Percentiles rank a stretch among this genome's conserved stretches.
Evolutionary conservation across 1,139 yeast genomes (phyloP).

Genomic region (Kurtzmaniella quercitrusa): DNA sequence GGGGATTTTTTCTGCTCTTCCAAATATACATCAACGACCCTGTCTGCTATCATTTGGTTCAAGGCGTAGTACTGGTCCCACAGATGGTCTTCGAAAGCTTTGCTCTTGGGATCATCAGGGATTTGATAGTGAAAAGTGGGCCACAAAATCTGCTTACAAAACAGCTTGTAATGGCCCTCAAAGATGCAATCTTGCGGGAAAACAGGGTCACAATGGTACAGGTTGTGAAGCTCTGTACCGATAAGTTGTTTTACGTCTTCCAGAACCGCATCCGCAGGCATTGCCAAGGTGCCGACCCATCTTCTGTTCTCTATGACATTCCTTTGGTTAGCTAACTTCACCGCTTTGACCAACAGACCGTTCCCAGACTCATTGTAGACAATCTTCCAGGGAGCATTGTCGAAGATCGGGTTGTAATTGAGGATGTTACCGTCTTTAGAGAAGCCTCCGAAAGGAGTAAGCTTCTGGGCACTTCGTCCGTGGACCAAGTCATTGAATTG

Average conservation of each 20-base stretch:
- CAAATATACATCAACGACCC: conserved; percentile 58
- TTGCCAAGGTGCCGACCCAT: conserved; percentile 90
- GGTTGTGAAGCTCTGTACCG: conserved; percentile 35
- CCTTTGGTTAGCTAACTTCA: conserved; percentile 55
- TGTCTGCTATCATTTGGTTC: conserved; percentile 78
- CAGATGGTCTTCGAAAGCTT: conserved; percentile 92
- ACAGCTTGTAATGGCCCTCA: conserved; percentile 85
- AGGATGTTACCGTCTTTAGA: conserved; percentile 48
- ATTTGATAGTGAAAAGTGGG: conserved; percentile 95
- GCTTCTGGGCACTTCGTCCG: conserved; percentile 24
- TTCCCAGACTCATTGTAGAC: conserved; percentile 74
- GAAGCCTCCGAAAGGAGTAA: conserved; percentile 78
- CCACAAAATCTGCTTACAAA: conserved; percentile 93
- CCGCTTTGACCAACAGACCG: conserved; percentile 83
- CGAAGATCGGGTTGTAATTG: conserved; percentile 54
- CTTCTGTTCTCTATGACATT: conserved; percentile 44
- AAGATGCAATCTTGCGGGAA: conserved; percentile 74
- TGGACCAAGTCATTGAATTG: conserved; percentile 28
- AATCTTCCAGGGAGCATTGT: conserved; percentile 72
- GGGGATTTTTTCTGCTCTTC: conserved; percentile 27
- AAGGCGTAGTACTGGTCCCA: conserved; percentile 80
- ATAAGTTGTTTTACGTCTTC: conserved; percentile 48
- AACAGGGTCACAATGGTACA: conserved; percentile 60
- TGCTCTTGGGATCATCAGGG: conserved; percentile 91
- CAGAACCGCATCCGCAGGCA: conserved; percentile 84